phyloP scores from a whole-genome alignment of 2,329 filamentous ascomycete species.

The Cryphonectria nitschkei region DNA sequence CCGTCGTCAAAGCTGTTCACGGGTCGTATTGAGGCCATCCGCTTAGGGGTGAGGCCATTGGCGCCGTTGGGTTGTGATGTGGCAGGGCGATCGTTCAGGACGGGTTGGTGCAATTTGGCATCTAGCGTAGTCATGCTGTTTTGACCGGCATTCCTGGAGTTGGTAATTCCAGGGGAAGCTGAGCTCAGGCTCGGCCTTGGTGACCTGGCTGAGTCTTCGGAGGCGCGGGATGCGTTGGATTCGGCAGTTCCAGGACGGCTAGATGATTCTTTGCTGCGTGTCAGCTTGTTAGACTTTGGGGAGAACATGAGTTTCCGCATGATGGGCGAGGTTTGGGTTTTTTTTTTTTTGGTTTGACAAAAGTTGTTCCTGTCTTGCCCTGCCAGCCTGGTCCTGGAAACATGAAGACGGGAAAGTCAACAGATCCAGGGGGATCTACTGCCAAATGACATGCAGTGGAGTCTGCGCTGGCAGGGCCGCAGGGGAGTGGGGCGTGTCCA shows the following conservation, averaged over 20 bases:
- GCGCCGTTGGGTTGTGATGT: constrained; percentile 33
- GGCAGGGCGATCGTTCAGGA: constrained; percentile 32
- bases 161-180: constrained; percentile 20
- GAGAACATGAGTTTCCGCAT: constrained; percentile 30
- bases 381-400: constrained; percentile 24
- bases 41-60: constrained; percentile 33
- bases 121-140: constrained; percentile 19
- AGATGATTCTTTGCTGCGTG: constrained; percentile 28
- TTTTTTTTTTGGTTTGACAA: constrained; percentile 8
- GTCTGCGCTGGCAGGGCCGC: constrained; percentile 18
- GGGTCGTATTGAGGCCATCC: constrained; percentile 54
- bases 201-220: constrained; percentile 25
- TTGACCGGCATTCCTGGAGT: constrained; percentile 16
- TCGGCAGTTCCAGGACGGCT: constrained; percentile 28
- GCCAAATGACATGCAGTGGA: constrained; percentile 29
- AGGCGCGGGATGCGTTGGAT: constrained; percentile 25
- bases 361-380: constrained; percentile 25
- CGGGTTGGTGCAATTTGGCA: constrained; percentile 29
- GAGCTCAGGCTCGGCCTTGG: constrained; percentile 28
- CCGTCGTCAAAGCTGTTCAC: constrained; percentile 58
- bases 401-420: constrained; percentile 30
- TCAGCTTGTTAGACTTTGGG: constrained; percentile 29
- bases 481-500: constrained; percentile 23
- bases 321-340: constrained; percentile 19
- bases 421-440: constrained; percentile 27